phyloP scores from a whole-genome alignment of 768 basidiomycete genomes.

The Tulasnella sp. region DNA sequence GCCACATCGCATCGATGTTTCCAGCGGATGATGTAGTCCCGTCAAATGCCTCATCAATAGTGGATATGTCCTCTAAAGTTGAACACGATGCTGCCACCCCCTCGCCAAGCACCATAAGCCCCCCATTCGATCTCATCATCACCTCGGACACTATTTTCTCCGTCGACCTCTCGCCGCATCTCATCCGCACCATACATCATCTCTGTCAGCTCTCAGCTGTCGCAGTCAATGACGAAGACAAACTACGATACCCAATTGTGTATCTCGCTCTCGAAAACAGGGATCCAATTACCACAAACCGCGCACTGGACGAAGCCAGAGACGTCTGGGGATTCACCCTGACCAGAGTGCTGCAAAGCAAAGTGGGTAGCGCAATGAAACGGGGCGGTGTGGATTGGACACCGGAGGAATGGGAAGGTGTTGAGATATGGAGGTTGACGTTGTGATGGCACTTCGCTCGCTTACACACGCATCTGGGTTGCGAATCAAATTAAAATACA shows the following conservation, averaged over 20 bases:
- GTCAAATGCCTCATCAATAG: constrained; percentile 13
- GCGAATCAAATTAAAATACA: too few species aligned
- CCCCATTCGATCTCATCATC: constrained; percentile 67
- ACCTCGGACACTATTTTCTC: constrained; percentile 78
- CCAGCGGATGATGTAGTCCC: neutral
- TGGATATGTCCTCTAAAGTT: too few species aligned
- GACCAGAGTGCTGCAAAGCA: constrained; percentile 47
- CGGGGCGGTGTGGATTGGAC: constrained; percentile 51
- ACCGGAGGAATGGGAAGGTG: constrained; percentile 63
- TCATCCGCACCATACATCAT: constrained; percentile 55
- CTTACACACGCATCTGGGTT: too few species aligned
- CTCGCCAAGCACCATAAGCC: constrained; percentile 23
- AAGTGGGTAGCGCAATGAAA: constrained; percentile 49
- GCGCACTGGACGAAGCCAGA: constrained; percentile 46
- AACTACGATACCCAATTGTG: constrained; percentile 35
- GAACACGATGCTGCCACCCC: too few species aligned
- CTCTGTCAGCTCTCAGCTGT: constrained; percentile 30
- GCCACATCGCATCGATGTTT: constrained; percentile 25
- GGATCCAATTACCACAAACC: constrained; percentile 55
- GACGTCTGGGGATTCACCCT: constrained; percentile 46
- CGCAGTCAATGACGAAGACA: neutral
- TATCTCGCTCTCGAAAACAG: constrained; percentile 66
- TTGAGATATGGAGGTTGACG: constrained; percentile 66
- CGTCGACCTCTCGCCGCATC: constrained; percentile 48
- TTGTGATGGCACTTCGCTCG: constrained; percentile 8